These are phyloP conservation scores for Ascochyta lentis DNA, from an alignment of 2,329 filamentous ascomycete genomes.

Conservation along the genomic window DNA sequence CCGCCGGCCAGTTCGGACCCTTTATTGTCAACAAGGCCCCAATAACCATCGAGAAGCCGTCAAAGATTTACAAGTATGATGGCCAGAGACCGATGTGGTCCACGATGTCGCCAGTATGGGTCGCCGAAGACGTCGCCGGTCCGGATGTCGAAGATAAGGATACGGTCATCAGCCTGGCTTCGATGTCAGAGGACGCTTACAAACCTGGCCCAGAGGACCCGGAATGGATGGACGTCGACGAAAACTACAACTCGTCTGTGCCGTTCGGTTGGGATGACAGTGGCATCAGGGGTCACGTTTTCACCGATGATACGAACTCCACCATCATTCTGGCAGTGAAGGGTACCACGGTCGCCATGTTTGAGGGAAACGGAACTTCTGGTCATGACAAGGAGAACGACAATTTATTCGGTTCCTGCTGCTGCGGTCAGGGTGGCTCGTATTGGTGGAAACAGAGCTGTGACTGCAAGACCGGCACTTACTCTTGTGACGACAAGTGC, in stretches of 20 bases:
- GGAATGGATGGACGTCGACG: constrained; percentile 45
- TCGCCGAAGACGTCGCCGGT: constrained; percentile 37
- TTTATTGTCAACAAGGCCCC: constrained; percentile 39
- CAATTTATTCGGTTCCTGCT: constrained; percentile 46
- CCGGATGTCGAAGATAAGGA: constrained; percentile 44
- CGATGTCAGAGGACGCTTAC: constrained; percentile 48
- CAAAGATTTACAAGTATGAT: constrained; percentile 23
- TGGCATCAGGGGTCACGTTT: constrained; percentile 47
- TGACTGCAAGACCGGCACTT: constrained; percentile 45
- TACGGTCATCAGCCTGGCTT: constrained; percentile 43
- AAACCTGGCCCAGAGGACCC: constrained; percentile 42
- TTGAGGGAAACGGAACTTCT: constrained; percentile 46
- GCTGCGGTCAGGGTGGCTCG: constrained; percentile 45
- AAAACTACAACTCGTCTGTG: constrained; percentile 38
- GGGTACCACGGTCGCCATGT: constrained; percentile 46
- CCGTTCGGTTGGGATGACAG: constrained; percentile 48
- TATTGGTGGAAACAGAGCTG: constrained; percentile 47
- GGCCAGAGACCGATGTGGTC: constrained; percentile 38
- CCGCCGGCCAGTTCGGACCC: constrained; percentile 35
- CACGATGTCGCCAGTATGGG: constrained; percentile 40
- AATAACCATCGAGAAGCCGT: constrained; percentile 40
- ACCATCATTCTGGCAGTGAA: constrained; percentile 45
- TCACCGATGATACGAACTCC: constrained; percentile 41
- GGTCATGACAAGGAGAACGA: constrained; percentile 48
- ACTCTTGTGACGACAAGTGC: constrained; percentile 45